Evolutionary conservation across 441 rosid genomes (phyloP), one percentile per base, ranked within the genome.

Genomic region (Brassica balearica): DNA sequence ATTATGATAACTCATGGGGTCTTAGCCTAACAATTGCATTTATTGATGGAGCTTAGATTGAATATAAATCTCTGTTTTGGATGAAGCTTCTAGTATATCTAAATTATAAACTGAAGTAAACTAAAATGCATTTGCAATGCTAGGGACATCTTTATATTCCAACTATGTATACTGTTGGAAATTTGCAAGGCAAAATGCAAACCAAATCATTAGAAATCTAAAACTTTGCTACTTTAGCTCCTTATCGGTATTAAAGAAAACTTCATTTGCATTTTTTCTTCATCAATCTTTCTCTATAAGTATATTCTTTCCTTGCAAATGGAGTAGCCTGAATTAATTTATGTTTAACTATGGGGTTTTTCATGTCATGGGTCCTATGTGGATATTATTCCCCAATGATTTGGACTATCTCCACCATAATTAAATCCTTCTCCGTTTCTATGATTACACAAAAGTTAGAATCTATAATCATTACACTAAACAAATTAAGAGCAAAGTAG

Each of bases 291-390:
- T 79, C 75, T 73, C 71, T 74, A 78, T 68, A 86, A 86, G 86
- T 82, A 58, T 87, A 88, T 91, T 80, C 91, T 78, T 91, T 91
- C 77, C 91, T 89, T 89, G 83, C 41, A 68, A 83, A 79, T 65
- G 85, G 92, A 91, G 96, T 58, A 87, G 87, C 8, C 77, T 65
- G 58, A 72, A 27, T 53, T 80, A 70, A 8, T 65, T 56, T 65
- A 51, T 70, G 48, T 69, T 79, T 74, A 69, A 46, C 43, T 68
- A 55, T 79, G 65, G 32, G 29, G 29, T 70, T 36, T 43, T 67
- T 48, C 69, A 67, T 65, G 61, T 61, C 23, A 75, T 65, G 76
- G 76, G 80, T 75, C 74, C 83, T 65, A 73, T 82, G 69, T 38
- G 71, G 73, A 76, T 82, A 83, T 85, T 73, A 84, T 87, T 81